Percentiles rank a stretch among this genome's conserved stretches.
Evolutionary conservation across 495 filamentous ascomycete genomes (phyloP).

Genomic region (Lasiosphaeria ovina): DNA sequence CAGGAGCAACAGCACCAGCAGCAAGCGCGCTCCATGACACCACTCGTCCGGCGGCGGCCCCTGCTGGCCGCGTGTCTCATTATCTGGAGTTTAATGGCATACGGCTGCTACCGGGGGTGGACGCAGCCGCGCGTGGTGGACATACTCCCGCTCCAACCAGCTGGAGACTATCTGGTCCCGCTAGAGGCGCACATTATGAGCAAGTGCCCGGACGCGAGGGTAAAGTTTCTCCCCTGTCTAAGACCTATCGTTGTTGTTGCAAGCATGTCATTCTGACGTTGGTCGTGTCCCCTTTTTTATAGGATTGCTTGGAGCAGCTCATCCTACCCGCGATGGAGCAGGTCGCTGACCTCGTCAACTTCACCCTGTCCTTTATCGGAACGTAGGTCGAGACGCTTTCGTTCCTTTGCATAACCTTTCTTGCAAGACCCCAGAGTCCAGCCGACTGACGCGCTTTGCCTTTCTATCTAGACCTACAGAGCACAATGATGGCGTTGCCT

Average conservation of each 20-base stretch:
- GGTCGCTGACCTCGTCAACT: constrained; percentile 80
- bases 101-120: constrained; percentile 1
- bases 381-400: constrained; percentile 48
- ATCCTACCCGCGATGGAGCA: constrained; percentile 84
- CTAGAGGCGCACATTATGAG: constrained; percentile 92
- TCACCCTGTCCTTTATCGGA: constrained; percentile 87
- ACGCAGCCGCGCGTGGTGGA: not conserved
- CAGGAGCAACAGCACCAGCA: not conserved
- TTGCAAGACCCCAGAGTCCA: not conserved
- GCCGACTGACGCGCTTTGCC: not conserved
- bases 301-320: constrained; percentile 74
- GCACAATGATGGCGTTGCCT: constrained; percentile 65
- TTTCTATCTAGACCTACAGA: constrained; percentile 40
- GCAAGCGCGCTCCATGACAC: constrained; percentile 8
- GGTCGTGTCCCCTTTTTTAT: not conserved
- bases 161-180: constrained; percentile 49
- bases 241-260: not conserved
- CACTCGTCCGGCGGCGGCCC: constrained; percentile 17
- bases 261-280: not conserved
- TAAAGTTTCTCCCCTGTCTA: constrained; percentile 13
- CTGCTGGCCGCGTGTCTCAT: constrained; percentile 26
- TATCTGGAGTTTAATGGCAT: constrained; percentile 25
- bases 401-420: not conserved
- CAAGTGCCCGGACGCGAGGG: constrained; percentile 84
- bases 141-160: constrained; percentile 21